Conservation (phyloP, 805 yeast species). For the Torulaspora maleeae region DNA sequence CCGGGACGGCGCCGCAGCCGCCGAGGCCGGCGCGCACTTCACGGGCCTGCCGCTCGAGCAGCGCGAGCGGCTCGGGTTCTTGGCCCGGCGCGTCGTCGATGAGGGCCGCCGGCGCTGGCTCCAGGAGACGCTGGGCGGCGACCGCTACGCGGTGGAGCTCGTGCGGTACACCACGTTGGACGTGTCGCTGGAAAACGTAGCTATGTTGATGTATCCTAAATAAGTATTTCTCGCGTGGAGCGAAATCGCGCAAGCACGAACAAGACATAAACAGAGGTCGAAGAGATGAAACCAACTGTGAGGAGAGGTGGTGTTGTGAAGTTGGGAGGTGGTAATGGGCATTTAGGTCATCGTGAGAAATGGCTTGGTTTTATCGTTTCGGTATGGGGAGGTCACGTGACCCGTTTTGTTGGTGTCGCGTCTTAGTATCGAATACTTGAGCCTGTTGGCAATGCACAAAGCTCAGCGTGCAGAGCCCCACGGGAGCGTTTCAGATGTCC, state of each 20-base stretch:
- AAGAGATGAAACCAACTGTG: not conserved
- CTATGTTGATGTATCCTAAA: constrained; percentile 35
- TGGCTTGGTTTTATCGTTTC: too few species aligned
- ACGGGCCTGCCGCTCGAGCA: constrained; percentile 44
- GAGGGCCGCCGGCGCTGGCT: constrained; percentile 48
- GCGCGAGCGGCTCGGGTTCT: constrained; percentile 57
- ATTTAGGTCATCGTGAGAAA: too few species aligned
- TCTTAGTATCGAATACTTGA: too few species aligned
- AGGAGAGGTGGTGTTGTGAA: not conserved
- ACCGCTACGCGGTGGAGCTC: constrained; percentile 45
- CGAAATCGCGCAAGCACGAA: not conserved
- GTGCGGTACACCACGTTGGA: constrained; percentile 54
- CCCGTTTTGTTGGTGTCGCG: not conserved
- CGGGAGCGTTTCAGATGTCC: constrained; percentile 9
- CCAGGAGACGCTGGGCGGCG: constrained; percentile 41
- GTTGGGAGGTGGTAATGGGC: not conserved
- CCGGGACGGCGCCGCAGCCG: constrained; percentile 38
- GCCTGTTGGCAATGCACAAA: not conserved
- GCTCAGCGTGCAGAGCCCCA: not conserved
- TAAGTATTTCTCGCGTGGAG: not conserved
- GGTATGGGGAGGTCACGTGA: constrained; percentile 1
- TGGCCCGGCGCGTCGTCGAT: constrained; percentile 70
- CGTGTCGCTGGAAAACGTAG: constrained; percentile 67
- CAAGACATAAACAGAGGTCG: not conserved
- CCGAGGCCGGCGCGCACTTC: constrained; percentile 39